Evolutionary conservation across 352 stramenopile genomes (phyloP).

Genomic region (Phytopythium chamaehyphon): DNA sequence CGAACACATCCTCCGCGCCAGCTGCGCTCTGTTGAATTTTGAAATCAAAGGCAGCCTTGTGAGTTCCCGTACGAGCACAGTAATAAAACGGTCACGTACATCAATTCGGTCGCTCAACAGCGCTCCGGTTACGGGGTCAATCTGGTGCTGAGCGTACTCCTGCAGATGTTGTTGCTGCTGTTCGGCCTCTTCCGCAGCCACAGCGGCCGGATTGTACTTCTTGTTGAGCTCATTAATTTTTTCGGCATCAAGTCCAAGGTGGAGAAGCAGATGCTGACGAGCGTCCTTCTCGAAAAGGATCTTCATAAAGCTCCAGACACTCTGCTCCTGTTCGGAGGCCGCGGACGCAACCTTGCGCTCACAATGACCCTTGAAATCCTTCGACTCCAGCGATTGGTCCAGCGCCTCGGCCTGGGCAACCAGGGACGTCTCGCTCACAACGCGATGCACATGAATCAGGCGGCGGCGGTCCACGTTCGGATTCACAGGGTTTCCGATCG

Average conservation of each 20-base stretch:
- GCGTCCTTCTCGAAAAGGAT: slow-evolving; percentile 95
- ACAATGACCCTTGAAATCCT: slow-evolving; percentile 93
- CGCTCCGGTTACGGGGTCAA: slow-evolving; percentile 42
- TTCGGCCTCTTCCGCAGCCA: slow-evolving; percentile 9
- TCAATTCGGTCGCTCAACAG: slow-evolving; percentile 69
- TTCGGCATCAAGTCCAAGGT: slow-evolving; percentile 93
- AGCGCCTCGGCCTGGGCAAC: slow-evolving; percentile 87
- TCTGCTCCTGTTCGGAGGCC: slow-evolving; percentile 56
- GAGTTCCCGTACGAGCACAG: background rate
- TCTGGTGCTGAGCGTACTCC: slow-evolving; percentile 15
- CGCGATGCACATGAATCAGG: slow-evolving; percentile 75
- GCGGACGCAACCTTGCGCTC: slow-evolving; percentile 80
- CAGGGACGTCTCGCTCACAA: slow-evolving; percentile 78
- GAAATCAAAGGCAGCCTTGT: slow-evolving; percentile 8
- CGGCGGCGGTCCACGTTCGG: slow-evolving; percentile 59
- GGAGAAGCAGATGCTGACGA: slow-evolving; percentile 91
- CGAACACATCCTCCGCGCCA: slow-evolving; percentile 75
- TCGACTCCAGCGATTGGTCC: slow-evolving; percentile 86
- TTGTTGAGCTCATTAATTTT: slow-evolving; percentile 86
- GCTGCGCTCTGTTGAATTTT: slow-evolving; percentile 29
- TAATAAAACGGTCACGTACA: slow-evolving; percentile 30
- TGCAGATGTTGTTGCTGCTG: slow-evolving; percentile 7
- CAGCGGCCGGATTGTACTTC: slow-evolving; percentile 63
- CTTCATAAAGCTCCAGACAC: slow-evolving; percentile 92
- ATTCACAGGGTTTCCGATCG: slow-evolving; percentile 64